Conservation (phyloP, 2,329 filamentous ascomycete genomes). For the Mariannaea sp. region DNA sequence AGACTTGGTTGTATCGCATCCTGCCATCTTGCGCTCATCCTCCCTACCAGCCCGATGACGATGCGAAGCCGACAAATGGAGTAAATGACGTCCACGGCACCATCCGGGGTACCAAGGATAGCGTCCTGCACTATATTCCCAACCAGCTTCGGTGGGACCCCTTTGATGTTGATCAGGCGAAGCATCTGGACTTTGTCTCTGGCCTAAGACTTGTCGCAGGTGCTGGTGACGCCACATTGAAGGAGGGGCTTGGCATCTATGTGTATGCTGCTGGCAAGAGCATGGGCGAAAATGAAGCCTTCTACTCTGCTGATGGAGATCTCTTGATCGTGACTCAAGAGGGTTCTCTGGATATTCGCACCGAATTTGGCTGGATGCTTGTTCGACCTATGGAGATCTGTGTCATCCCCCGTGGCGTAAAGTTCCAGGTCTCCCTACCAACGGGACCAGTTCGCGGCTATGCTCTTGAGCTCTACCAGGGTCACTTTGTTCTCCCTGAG, state of each 20-base stretch:
- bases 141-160: conserved; percentile 86
- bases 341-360: conserved; percentile 75
- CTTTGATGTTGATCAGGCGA: conserved; percentile 70
- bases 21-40: conserved; percentile 66
- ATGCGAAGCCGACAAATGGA: conserved; percentile 29
- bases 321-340: conserved; percentile 77
- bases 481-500: conserved; percentile 73
- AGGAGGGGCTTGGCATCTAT: conserved; percentile 78
- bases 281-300: conserved; percentile 76
- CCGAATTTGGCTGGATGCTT: conserved; percentile 74
- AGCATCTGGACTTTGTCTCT: conserved; percentile 55
- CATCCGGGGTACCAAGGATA: conserved; percentile 27
- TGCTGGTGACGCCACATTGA: conserved; percentile 78
- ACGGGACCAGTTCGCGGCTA: conserved; percentile 70
- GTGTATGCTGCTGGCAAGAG: conserved; percentile 79
- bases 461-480: conserved; percentile 74
- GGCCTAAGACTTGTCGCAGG: conserved; percentile 75
- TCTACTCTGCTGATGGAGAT: conserved; percentile 84
- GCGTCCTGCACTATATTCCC: conserved; percentile 52
- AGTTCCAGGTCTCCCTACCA: conserved; percentile 72
- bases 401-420: conserved; percentile 74
- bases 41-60: conserved; percentile 56
- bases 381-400: conserved; percentile 80
- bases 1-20: conserved; percentile 75
- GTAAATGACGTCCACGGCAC: conserved; percentile 31